Evolutionary conservation across 2,329 filamentous ascomycete genomes (phyloP), one percentile per base, ranked within the genome.

Genomic region (Chaetoscypha palmicola): DNA sequence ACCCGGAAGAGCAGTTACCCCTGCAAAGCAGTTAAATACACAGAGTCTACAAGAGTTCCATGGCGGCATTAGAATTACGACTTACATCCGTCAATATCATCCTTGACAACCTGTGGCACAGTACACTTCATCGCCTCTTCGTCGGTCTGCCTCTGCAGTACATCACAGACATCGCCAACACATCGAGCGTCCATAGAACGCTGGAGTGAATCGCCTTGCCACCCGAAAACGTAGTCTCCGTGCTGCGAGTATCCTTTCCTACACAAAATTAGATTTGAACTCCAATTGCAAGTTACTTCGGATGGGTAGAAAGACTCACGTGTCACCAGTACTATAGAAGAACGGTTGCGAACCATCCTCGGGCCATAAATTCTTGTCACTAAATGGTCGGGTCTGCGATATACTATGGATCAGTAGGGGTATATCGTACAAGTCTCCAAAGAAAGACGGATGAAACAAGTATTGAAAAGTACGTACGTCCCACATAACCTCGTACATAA

Each of bases 221-320:
- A 72, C 49, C 70, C 70, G 52, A 73, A 73, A 47, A 73, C 58
- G 56, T 74, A 73, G 58, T 73, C 71, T 16, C 70, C 70, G 56
- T 73, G 70, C 11, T 69, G 69, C 5, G 68, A 69, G 19, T 68
- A 63, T 31, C 70, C 71, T 37, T 65, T 66, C n/a, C 45, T 50
- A 38, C 28, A 34, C 17, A 35, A n/a, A n/a, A n/a, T n/a, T n/a
- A n/a, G n/a, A n/a, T n/a, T n/a, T 24, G n/a, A 16, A 23, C n/a
- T 31, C 12, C 16, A 24, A 17, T 12, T 33, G 11, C 19, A 43
- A 37, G 11, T 22, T 38, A n/a, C n/a, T n/a, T n/a, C n/a, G n/a
- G n/a, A n/a, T n/a, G n/a, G n/a, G n/a, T n/a, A 41, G 21, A 33
- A n/a, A 37, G 9, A 41, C 38, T 41, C 30, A 50, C 61, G 56